Conservation (phyloP, 75 land plant genomes). For the Cunninghamia lanceolata region DNA sequence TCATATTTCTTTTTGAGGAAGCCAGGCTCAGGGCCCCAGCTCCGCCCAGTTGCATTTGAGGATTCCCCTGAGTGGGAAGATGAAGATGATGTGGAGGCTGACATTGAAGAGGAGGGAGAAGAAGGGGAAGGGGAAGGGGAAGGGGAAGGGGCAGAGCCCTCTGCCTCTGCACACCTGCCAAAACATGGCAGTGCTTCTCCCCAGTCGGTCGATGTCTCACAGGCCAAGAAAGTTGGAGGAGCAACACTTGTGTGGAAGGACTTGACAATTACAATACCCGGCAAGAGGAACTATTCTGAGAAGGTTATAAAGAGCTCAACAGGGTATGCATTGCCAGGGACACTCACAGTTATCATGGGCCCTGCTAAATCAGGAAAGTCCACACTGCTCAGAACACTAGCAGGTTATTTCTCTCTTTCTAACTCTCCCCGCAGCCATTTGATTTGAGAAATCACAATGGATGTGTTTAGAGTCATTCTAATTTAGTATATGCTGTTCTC, state of each 20-base stretch:
- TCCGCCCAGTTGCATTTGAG: slow-evolving; percentile 63
- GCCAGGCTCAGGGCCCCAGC: slow-evolving; percentile 51
- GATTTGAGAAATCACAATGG: neutral
- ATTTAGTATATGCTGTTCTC: neutral
- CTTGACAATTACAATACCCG: slow-evolving; percentile 62
- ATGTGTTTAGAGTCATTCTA: neutral
- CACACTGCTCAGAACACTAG: slow-evolving; percentile 64
- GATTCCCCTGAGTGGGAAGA: slow-evolving; percentile 85
- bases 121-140: slow-evolving; percentile 48
- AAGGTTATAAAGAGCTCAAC: slow-evolving; percentile 71
- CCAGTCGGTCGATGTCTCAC: slow-evolving; percentile 28
- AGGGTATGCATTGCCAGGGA: slow-evolving; percentile 87
- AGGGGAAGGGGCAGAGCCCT: slow-evolving; percentile 21
- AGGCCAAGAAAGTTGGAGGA: slow-evolving; percentile 42
- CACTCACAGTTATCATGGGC: slow-evolving; percentile 83
- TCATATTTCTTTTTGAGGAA: slow-evolving; percentile 61
- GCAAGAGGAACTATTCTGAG: slow-evolving; percentile 63
- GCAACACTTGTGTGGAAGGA: slow-evolving; percentile 84
- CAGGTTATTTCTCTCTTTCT: slow-evolving; percentile 41
- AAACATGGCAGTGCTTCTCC: slow-evolving; percentile 45
- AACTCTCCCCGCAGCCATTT: neutral
- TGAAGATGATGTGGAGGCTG: slow-evolving; percentile 17
- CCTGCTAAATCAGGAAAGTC: slow-evolving; percentile 82
- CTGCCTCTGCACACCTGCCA: slow-evolving; percentile 41
- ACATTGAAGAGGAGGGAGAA: slow-evolving; percentile 42